Evolutionary conservation across 352 stramenopile genomes (phyloP).

Genomic region (Stephanocyclus meneghinianus): DNA sequence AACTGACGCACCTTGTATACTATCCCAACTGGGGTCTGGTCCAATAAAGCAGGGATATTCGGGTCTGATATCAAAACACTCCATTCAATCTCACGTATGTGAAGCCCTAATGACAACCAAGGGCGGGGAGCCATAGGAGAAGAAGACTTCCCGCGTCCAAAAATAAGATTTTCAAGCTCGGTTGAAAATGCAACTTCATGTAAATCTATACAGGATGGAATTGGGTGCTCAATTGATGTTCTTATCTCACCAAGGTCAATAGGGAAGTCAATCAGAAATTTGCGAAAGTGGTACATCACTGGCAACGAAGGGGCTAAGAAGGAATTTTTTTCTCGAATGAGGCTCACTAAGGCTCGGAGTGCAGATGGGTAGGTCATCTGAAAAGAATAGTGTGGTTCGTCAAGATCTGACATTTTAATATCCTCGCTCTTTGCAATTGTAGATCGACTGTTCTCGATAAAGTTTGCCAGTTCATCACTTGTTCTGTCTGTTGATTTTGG

Average conservation of each 20-base stretch:
- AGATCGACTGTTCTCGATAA: constrained; percentile 23
- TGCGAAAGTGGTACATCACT: constrained; percentile 7
- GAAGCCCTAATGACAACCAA: constrained; percentile 21
- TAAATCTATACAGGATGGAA: constrained; percentile 17
- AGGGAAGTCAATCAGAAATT: constrained; percentile 29
- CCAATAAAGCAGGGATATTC: constrained; percentile 8
- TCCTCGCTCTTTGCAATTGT: constrained; percentile 21
- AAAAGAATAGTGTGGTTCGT: constrained; percentile 27
- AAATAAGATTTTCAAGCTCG: constrained; percentile 20
- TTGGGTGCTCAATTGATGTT: constrained; percentile 1
- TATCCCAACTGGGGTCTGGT: constrained; percentile 33
- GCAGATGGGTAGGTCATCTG: constrained; percentile 24
- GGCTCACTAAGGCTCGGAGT: constrained; percentile 21
- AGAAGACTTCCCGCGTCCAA: constrained; percentile 1
- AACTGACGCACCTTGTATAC: constrained; percentile 34
- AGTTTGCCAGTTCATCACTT: constrained; percentile 30
- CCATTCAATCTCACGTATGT: constrained; percentile 27
- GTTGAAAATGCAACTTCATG: constrained; percentile 9
- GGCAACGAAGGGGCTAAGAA: constrained; percentile 24
- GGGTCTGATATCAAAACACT: constrained; percentile 13
- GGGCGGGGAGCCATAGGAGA: constrained; percentile 5
- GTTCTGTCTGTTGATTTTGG: constrained; percentile 5
- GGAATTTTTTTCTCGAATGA: constrained; percentile 29
- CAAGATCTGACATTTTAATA: constrained; percentile 1
- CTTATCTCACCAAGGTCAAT: constrained; percentile 6